phyloP scores from a whole-genome alignment of 495 filamentous ascomycete genomes.

The Stereocaulon alpinum region DNA sequence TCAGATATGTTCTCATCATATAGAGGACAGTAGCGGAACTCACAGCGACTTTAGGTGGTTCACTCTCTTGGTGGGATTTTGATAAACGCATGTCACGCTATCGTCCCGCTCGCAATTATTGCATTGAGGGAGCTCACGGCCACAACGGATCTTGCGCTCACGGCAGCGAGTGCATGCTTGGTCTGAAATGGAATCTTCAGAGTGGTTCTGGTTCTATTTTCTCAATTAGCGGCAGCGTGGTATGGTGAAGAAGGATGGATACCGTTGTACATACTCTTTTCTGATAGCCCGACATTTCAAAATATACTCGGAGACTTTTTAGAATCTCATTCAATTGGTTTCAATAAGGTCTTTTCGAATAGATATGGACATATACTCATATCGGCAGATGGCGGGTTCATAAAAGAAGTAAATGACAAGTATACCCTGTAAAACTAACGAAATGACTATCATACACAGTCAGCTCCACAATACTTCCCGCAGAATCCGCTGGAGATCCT shows the following conservation, averaged over 20 bases:
- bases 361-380: neutral
- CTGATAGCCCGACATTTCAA: neutral
- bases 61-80: neutral
- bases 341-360: neutral
- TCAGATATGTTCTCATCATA: neutral
- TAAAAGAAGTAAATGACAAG: too few relatives aligned
- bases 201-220: neutral
- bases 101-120: neutral
- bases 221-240: neutral
- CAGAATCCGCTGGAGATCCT: too few relatives aligned
- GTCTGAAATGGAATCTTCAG: neutral
- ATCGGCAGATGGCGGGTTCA: neutral
- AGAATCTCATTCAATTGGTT: neutral
- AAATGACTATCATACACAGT: neutral
- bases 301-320: neutral
- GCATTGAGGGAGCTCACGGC: neutral
- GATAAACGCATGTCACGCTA: neutral
- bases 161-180: neutral
- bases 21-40: neutral
- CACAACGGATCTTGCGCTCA: slow-evolving; percentile 3
- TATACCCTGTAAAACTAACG: too few relatives aligned
- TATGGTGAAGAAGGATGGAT: neutral
- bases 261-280: neutral
- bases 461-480: neutral
- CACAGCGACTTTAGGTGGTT: neutral